A percentile compares a stretch with the other conserved stretches of the same genome.
Evolutionary conservation across 2,329 filamentous ascomycete genomes (phyloP).

Genomic region (Sporothrix luriei): DNA sequence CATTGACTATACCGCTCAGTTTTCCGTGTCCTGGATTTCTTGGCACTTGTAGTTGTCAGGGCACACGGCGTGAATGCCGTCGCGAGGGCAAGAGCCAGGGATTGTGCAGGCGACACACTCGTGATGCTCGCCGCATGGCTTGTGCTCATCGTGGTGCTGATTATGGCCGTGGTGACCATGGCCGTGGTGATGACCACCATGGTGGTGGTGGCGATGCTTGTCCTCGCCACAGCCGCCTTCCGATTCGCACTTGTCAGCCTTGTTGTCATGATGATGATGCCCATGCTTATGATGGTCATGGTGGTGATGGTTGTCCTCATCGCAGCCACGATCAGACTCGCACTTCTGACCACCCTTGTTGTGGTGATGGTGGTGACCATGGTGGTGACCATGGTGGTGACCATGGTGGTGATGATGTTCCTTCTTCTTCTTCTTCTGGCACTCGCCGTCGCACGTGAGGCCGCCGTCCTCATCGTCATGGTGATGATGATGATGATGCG

Average conservation of each 20-base stretch:
- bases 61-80: conserved; percentile 31
- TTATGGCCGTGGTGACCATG: conserved; percentile 19
- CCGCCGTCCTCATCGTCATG: conserved; percentile 12
- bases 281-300: conserved; percentile 22
- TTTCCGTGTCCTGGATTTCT: not conserved
- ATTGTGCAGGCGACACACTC: conserved; percentile 36
- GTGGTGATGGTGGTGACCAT: not conserved
- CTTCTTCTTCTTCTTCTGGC: conserved; percentile 10
- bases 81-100: conserved; percentile 26
- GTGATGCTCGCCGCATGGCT: conserved; percentile 32
- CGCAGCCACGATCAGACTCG: conserved; percentile 5
- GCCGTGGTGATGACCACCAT: conserved; percentile 25
- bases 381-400: conserved; percentile 18
- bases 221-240: conserved; percentile 18
- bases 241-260: conserved; percentile 9
- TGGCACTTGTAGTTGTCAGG: conserved; percentile 31
- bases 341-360: conserved; percentile 20
- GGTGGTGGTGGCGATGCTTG: conserved; percentile 24
- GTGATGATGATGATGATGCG: conserved; percentile 20
- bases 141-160: conserved; percentile 14
- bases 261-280: conserved; percentile 13
- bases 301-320: conserved; percentile 22
- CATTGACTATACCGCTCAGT: not conserved
- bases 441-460: conserved; percentile 7
- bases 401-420: not conserved